Percentiles rank a stretch among this genome's conserved stretches.
Conservation (phyloP, 805 yeast genomes). For the Priceomyces carsonii region DNA sequence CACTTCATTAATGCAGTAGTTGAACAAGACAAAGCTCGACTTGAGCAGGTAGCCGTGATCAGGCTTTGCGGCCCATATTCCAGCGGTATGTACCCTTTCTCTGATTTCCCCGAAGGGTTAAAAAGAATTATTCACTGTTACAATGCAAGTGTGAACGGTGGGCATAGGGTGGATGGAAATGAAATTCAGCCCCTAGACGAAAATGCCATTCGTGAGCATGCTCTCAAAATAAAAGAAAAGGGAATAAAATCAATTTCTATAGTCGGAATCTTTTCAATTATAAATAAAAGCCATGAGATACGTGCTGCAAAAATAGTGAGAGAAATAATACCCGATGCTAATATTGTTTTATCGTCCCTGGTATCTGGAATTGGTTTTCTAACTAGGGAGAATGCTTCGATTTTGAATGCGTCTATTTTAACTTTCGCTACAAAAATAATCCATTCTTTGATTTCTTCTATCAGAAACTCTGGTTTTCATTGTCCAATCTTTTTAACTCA, state of each 20-base stretch:
- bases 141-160: constrained; percentile 39
- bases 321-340: constrained; percentile 17
- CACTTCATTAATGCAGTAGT: constrained; percentile 53
- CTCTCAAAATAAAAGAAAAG: constrained; percentile 25
- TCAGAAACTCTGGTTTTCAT: constrained; percentile 31
- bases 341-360: constrained; percentile 38
- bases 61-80: constrained; percentile 48
- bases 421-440: constrained; percentile 44
- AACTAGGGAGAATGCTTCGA: constrained; percentile 50
- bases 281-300: constrained; percentile 39
- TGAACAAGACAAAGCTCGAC: constrained; percentile 42
- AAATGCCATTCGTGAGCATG: constrained; percentile 26
- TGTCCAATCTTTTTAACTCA: constrained; percentile 46
- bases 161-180: constrained; percentile 44
- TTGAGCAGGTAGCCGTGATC: constrained; percentile 47
- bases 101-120: constrained; percentile 45
- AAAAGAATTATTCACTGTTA: constrained; percentile 35
- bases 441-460: constrained; percentile 37
- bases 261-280: constrained; percentile 42
- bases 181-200: constrained; percentile 34
- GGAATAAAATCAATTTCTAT: constrained; percentile 41
- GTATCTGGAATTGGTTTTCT: constrained; percentile 46
- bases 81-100: constrained; percentile 37
- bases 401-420: constrained; percentile 46
- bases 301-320: constrained; percentile 32